Evolutionary conservation across 2,329 filamentous ascomycete genomes (phyloP), one percentile per base, ranked within the genome.

Genomic region (Pestalotiopsis sp.): DNA sequence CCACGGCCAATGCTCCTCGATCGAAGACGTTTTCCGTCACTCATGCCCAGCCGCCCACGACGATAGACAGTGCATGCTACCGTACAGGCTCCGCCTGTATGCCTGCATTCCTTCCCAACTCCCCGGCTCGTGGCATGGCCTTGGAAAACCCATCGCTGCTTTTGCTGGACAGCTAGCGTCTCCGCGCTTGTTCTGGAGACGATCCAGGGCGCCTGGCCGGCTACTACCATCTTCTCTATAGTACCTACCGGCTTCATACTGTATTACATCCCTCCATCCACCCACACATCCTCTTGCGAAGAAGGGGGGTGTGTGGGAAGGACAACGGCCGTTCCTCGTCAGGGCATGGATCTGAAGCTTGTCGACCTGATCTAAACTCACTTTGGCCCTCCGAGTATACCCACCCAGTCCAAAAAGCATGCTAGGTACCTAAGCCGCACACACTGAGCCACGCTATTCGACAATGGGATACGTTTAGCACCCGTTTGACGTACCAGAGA

Each of bases 81-180:
- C n/a, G 20, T n/a, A 14, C 13, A 2, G 25, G 31, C 13, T 31
- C 20, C 38, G 23, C 20, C 20, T 36, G 23, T 17, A 38, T 27
- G 25, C 14, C 49, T 67, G 55, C 36, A 31, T 20, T 65, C 57
- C 36, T 41, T 36, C 62, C 63, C 55, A 38, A 38, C 14, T 31
- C 27, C 49, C 23, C 45, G 58, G 64, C 45, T 49, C n/a, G 45
- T 31, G 49, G 39, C 52, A 27, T n/a, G 45, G 23, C 13, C 23
- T 17, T 55, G 58, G 20, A 68, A 69, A 75, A 78, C 78, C 78
- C 74, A 76, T 74, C 74, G 77, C 78, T 78, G 78, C 78, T 78
- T 79, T 78, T 77, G 70, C 71, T 41, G 31, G 39, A 38, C 36
- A 64, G 52, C 72, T 72, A 66, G 67, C 58, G 57, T 59, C 60